Base-by-base conservation (phyloP, 345 rosid species). In the Moricandia moricandioides region DNA sequence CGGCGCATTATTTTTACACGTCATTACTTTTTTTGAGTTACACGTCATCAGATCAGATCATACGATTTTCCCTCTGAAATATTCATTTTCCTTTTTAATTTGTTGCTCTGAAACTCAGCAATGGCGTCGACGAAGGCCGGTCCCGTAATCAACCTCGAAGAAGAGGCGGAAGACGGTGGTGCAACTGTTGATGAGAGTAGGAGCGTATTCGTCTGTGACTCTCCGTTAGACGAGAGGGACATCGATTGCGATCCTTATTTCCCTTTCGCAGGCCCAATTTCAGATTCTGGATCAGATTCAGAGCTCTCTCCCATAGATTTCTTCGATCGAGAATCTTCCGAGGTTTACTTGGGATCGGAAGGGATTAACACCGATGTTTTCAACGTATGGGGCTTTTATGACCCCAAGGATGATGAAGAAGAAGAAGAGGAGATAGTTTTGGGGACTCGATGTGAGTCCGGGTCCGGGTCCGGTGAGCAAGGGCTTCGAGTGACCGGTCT, bases 401-500 rank as follows among this genome's bases (percentile, higher is more conserved):
- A 67, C 5, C 77, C 69, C 1, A 72, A 79, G 63, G 78, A 65
- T 0, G 82, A 67, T 0, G 65, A 40, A 59, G 64, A 65, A 0
- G 82, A 67, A 0, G 65, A 40, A 59, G 64, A 56, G 17, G 82
- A 69, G 77, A 67, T 80, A 39, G 68, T 58, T 27, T 17, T 79
- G 14, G 82, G 79, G n/a, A 18, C 33, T 39, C 33, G 65, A 57
- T 2, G 13, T 11, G 70, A 33, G 24, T 67, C 51, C 0, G 69
- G 77, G 27, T 7, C 74, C 58, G 76, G 21, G 21, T 75, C 74
- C 14, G 74, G 75, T 71, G 71, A 39, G 26, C 70, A 65, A 67
- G 88, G 90, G 31, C 79, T 86, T 31, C 81, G 88, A 72, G 79
- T 83, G 26, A 80, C 75, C 30, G 80, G 88, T 30, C 47, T 80